phyloP scores from a whole-genome alignment of 1,284 basidiomycete genomes.

The Pseudozyma hubeiensis region DNA sequence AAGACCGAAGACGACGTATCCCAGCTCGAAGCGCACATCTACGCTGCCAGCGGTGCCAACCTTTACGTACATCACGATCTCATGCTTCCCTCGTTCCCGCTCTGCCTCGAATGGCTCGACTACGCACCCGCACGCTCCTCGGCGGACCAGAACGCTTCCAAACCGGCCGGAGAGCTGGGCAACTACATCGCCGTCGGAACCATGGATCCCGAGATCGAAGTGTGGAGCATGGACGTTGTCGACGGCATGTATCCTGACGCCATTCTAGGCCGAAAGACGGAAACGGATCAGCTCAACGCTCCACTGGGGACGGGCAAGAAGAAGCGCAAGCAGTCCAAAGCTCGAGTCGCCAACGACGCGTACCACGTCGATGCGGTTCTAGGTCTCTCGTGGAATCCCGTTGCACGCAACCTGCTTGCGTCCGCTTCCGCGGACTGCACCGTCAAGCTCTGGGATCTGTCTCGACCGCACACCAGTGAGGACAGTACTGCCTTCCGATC shows the following conservation, averaged over 20 bases:
- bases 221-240: conserved; percentile 94
- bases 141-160: conserved; percentile 38
- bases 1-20: conserved; percentile 98
- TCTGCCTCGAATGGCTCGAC: conserved; percentile 99
- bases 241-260: conserved; percentile 94
- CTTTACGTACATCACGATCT: conserved; percentile 98
- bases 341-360: conserved; percentile 76
- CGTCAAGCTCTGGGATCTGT: conserved; percentile 97
- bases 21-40: conserved; percentile 78
- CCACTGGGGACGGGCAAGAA: conserved; percentile 67
- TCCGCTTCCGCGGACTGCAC: conserved; percentile 93
- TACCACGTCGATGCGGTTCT: conserved; percentile 95
- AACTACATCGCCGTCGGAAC: conserved; percentile 97
- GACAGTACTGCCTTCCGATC: conserved; percentile 77
- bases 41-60: conserved; percentile 71
- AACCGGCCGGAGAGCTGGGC: conserved; percentile 73
- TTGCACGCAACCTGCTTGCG: conserved; percentile 88
- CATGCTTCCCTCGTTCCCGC: conserved; percentile 95
- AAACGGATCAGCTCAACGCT: conserved; percentile 52
- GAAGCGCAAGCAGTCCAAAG: conserved; percentile 85
- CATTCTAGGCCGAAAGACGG: conserved; percentile 84
- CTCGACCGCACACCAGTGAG: conserved; percentile 74
- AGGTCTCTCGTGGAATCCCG: conserved; percentile 88
- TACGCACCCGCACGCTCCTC: conserved; percentile 76
- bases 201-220: conserved; percentile 97